These are phyloP conservation scores for Ilyonectria mors-panacis DNA, from an alignment of 2,329 filamentous ascomycete genomes.

Conservation along the genomic window DNA sequence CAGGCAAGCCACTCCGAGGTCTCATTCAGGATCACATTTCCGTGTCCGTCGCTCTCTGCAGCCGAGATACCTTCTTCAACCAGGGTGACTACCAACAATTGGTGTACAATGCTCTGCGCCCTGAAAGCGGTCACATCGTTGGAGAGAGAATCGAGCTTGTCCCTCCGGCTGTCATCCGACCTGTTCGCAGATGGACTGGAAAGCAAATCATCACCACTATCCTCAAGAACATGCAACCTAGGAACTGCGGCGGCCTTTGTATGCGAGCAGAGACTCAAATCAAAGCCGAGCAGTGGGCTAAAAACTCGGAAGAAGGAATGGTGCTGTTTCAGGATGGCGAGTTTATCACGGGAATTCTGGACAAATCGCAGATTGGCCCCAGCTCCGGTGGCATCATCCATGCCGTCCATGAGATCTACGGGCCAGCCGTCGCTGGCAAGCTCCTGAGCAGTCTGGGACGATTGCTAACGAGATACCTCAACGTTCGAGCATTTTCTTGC, in stretches of 20 bases:
- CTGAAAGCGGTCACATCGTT: slow-evolving; percentile 90
- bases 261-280: slow-evolving; percentile 86
- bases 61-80: slow-evolving; percentile 91
- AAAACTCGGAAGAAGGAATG: slow-evolving; percentile 80
- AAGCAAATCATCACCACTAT: slow-evolving; percentile 97
- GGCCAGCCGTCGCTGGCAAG: slow-evolving; percentile 87
- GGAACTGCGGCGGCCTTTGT: slow-evolving; percentile 81
- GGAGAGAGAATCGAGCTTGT: slow-evolving; percentile 86
- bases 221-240: slow-evolving; percentile 89
- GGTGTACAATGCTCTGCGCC: slow-evolving; percentile 90
- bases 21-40: slow-evolving; percentile 99
- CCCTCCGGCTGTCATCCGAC: slow-evolving; percentile 86
- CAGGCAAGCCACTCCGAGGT: slow-evolving; percentile 93
- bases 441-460: slow-evolving; percentile 91
- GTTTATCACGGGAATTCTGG: slow-evolving; percentile 90
- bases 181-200: slow-evolving; percentile 88
- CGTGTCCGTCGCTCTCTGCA: slow-evolving; percentile 91
- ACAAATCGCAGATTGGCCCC: slow-evolving; percentile 95
- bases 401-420: slow-evolving; percentile 93
- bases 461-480: slow-evolving; percentile 88
- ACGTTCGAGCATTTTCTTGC: slow-evolving; percentile 96
- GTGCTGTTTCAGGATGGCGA: slow-evolving; percentile 91
- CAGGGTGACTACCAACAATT: slow-evolving; percentile 92
- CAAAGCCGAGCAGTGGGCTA: slow-evolving; percentile 84
- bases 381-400: slow-evolving; percentile 90